Conservation (phyloP, 176 grass and related monocot genomes). For the Carex kokanica region DNA sequence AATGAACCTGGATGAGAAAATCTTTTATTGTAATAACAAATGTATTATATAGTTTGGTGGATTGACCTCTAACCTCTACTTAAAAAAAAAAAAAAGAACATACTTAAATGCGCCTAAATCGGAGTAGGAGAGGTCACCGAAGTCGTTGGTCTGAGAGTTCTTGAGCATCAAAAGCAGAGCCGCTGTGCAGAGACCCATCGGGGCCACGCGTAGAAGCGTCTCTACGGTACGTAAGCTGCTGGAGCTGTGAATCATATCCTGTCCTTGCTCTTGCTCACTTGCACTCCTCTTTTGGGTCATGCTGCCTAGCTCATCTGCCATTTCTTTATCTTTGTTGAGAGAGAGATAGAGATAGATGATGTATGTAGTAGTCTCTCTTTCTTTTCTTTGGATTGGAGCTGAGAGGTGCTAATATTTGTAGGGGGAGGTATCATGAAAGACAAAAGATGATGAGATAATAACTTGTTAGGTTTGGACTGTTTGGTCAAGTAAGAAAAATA, state of each 20-base stretch:
- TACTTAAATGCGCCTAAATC: conserved; percentile 84
- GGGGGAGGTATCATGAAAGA: neutral
- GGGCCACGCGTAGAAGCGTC: conserved; percentile 65
- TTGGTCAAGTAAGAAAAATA: neutral
- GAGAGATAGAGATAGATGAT: neutral
- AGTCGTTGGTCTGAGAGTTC: conserved; percentile 71
- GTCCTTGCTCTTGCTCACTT: neutral
- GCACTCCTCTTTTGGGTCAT: neutral
- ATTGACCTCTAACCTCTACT: too few species aligned
- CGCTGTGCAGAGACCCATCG: conserved; percentile 69
- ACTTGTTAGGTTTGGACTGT: conserved; percentile 3
- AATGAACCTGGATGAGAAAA: conserved; percentile 9
- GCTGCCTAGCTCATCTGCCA: conserved; percentile 48
- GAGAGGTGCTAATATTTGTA: conserved; percentile 12
- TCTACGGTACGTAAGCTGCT: conserved; percentile 42
- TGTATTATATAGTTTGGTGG: too few species aligned
- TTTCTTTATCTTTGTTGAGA: conserved; percentile 29
- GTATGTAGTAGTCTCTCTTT: neutral
- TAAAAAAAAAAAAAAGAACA: neutral
- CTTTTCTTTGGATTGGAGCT: neutral
- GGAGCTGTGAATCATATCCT: conserved; percentile 1
- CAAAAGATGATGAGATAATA: neutral
- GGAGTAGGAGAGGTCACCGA: conserved; percentile 70
- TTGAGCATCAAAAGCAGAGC: conserved; percentile 79
- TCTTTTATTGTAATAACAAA: too few species aligned